Percentiles rank a stretch among this genome's conserved stretches.
phyloP scores from a whole-genome alignment of 148 eudicot genomes.

The Vaccinium darrowii region DNA sequence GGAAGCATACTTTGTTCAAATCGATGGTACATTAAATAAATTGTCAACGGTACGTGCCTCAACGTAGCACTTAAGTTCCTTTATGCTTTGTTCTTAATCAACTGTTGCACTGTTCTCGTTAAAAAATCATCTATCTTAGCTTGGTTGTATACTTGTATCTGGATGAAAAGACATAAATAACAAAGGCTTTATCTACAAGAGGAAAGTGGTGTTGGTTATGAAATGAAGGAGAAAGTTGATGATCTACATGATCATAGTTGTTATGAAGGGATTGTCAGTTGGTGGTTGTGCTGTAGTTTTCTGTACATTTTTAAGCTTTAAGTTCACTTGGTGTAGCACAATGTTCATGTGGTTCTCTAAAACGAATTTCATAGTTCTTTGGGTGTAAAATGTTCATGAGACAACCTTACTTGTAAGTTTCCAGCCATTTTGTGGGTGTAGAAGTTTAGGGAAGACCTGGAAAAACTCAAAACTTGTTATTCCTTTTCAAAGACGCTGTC shows the following conservation, averaged over 20 bases:
- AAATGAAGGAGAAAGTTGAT: neutral
- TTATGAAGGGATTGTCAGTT: neutral
- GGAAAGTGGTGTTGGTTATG: neutral
- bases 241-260: neutral
- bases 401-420: neutral
- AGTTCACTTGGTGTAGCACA: neutral
- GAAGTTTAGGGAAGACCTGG: neutral
- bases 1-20: conserved; percentile 98
- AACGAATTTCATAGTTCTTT: neutral
- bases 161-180: neutral
- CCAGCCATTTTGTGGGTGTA: neutral
- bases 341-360: neutral
- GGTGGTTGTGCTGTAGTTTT: neutral
- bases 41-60: conserved; percentile 68
- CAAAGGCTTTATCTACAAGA: neutral
- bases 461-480: neutral
- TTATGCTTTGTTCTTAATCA: neutral
- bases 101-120: neutral
- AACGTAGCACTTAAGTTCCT: neutral
- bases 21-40: conserved; percentile 96
- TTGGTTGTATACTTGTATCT: neutral
- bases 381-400: neutral
- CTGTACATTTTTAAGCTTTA: neutral
- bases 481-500: neutral
- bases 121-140: neutral